Evolutionary conservation across 352 stramenopile genomes (phyloP), one percentile per base, ranked within the genome.

Genomic region (Phytophthora cryptogea): DNA sequence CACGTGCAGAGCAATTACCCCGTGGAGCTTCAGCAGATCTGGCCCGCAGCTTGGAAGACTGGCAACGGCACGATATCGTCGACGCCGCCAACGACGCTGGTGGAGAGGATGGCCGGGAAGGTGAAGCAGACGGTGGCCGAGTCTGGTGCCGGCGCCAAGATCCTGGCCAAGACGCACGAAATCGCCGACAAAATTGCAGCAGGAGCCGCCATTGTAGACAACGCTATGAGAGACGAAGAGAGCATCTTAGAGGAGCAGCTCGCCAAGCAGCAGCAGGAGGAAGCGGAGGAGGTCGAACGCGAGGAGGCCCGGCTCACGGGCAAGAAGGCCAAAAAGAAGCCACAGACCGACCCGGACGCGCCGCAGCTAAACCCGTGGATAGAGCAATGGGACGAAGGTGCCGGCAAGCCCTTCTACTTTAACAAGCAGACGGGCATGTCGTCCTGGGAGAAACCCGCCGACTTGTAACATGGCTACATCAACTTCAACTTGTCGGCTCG

Each of bases 1-100:
- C 78, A 68, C 13, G 72, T 97, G 37, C 79, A 95, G 56, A 96
- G 75, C 52, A 97, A 95, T 48, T 96, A 96, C 60, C 74, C 76
- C 8, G 77, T 97, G 2, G 71, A 66, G 31, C 41, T 95, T 5
- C 63, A 87, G 40, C 85, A 85, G 66, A 70, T 97, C 10, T 96
- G 87, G 84, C 89, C 89, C 16, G 80, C 82, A 8, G 66, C 78
- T 30, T 92, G 86, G 86, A 92, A 92, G 44, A 81, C 82, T 14
- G 59, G 54, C 8, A 63, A 62, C n/a, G 57, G 60, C 5, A 41
- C 47, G 26, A 80, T 66, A 31, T 60, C 74, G 39, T 61, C 63
- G 8, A 56, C 66, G 62, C 80, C 60, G 2, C 55, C 63, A 0
- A 50, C 45, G 28, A 85, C 66, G 14, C 69, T 86, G 35, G 78